These are phyloP conservation scores for Aspergillus sp. DNA, from an alignment of 2,329 filamentous ascomycete species.

Conservation along the genomic window DNA sequence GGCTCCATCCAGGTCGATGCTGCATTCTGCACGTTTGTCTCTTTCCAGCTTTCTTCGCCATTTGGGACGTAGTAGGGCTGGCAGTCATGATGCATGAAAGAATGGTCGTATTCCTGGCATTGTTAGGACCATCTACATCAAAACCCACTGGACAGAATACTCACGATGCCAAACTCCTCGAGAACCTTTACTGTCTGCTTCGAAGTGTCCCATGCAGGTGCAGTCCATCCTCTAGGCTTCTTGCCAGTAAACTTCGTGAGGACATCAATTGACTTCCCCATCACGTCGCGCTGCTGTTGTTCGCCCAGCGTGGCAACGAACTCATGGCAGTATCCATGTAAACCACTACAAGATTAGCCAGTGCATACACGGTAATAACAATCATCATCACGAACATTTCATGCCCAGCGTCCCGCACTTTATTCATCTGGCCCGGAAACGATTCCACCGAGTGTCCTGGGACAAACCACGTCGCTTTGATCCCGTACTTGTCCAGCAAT, in stretches of 20 bases:
- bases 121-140: too few relatives aligned
- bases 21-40: constrained; percentile 42
- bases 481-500: constrained; percentile 69
- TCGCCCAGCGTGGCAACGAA: constrained; percentile 71
- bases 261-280: constrained; percentile 75
- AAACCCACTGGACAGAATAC: too few relatives aligned
- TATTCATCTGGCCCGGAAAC: constrained; percentile 64
- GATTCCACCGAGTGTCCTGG: constrained; percentile 64
- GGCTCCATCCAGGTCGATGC: constrained; percentile 49
- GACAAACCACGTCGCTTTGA: constrained; percentile 68
- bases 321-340: constrained; percentile 74
- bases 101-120: constrained; percentile 40
- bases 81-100: constrained; percentile 46
- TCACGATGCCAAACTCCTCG: constrained; percentile 41
- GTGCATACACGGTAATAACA: not conserved
- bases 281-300: constrained; percentile 72
- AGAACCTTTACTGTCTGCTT: constrained; percentile 59
- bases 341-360: constrained; percentile 37
- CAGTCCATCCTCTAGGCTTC: constrained; percentile 70
- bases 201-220: constrained; percentile 69
- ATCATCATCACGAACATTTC: constrained; percentile 44
- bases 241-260: constrained; percentile 74
- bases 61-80: constrained; percentile 42
- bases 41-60: constrained; percentile 41
- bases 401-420: constrained; percentile 63